These are phyloP conservation scores for Pythium vanterpoolii DNA, from an alignment of 352 stramenopile genomes.

Conservation along the genomic window DNA sequence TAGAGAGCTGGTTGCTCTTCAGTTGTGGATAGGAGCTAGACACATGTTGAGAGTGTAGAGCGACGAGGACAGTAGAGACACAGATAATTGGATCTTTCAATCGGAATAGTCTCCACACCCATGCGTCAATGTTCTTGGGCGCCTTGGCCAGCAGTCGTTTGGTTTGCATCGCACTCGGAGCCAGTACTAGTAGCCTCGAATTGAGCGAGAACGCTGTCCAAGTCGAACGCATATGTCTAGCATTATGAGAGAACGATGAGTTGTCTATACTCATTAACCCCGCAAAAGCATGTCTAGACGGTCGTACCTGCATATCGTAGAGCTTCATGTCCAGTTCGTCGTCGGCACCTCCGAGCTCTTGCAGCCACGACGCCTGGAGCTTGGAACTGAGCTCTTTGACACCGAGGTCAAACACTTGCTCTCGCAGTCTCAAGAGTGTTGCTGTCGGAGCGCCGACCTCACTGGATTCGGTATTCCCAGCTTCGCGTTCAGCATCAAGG, in stretches of 20 bases:
- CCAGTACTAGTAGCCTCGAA: conserved; percentile 23
- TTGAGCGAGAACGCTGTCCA: conserved; percentile 54
- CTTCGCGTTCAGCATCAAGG: conserved; percentile 13
- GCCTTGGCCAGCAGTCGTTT: conserved; percentile 4
- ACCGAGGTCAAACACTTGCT: conserved; percentile 52
- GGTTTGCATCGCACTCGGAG: not conserved
- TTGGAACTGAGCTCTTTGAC: conserved; percentile 41
- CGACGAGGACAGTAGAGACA: no score
- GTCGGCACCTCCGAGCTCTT: conserved; percentile 35
- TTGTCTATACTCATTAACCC: not conserved
- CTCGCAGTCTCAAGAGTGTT: conserved; percentile 29
- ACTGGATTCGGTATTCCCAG: not conserved
- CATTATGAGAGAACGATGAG: not conserved
- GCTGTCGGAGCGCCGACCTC: not conserved
- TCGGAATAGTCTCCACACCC: no score
- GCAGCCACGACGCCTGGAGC: conserved; percentile 27
- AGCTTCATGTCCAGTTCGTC: conserved; percentile 44
- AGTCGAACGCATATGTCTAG: conserved; percentile 38
- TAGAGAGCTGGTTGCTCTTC: no score
- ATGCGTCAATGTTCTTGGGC: conserved; percentile 7
- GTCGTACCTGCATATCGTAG: conserved; percentile 40
- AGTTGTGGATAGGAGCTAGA: no score
- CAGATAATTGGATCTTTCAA: no score
- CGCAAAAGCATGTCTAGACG: not conserved
- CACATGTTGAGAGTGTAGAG: no score